A percentile compares a stretch with the other conserved stretches of the same genome.
Evolutionary conservation across 768 basidiomycete genomes (phyloP).

Genomic region (Obba rivulosa): DNA sequence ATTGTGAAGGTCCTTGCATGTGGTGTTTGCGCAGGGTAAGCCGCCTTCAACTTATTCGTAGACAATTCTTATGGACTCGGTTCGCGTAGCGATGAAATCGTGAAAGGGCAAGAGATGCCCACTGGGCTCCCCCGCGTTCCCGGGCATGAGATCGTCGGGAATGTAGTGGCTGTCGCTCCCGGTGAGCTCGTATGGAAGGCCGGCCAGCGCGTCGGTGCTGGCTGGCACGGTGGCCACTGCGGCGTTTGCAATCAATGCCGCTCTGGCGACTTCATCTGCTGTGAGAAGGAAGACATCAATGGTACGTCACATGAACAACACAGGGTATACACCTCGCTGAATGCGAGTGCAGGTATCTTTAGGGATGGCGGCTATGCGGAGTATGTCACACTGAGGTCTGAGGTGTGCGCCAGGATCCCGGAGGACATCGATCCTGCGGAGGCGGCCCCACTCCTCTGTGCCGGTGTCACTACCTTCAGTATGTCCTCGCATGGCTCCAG

Average conservation of each 20-base stretch:
- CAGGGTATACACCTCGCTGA: too few species aligned
- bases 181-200: constrained; percentile 17
- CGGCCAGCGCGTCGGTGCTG: constrained; percentile 26
- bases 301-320: constrained; percentile 11
- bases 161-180: constrained; percentile 17
- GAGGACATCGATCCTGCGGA: constrained; percentile 22
- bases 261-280: constrained; percentile 20
- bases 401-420: constrained; percentile 21
- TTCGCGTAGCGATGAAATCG: constrained; percentile 10
- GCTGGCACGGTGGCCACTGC: constrained; percentile 25
- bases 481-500: constrained; percentile 82
- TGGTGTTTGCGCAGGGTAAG: constrained; percentile 17
- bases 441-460: constrained; percentile 28
- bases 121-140: constrained; percentile 16
- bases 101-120: not conserved
- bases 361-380: constrained; percentile 25
- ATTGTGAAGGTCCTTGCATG: constrained; percentile 24
- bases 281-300: constrained; percentile 17
- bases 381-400: constrained; percentile 21
- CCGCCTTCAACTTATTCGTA: too few species aligned
- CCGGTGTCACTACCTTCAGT: constrained; percentile 33
- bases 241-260: constrained; percentile 21
- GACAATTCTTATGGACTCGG: too few species aligned
- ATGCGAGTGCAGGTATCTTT: constrained; percentile 11
- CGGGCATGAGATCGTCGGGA: constrained; percentile 26